These are phyloP conservation scores for Aphanocladium album DNA, from an alignment of 2,329 filamentous ascomycete species.

Conservation along the genomic window DNA sequence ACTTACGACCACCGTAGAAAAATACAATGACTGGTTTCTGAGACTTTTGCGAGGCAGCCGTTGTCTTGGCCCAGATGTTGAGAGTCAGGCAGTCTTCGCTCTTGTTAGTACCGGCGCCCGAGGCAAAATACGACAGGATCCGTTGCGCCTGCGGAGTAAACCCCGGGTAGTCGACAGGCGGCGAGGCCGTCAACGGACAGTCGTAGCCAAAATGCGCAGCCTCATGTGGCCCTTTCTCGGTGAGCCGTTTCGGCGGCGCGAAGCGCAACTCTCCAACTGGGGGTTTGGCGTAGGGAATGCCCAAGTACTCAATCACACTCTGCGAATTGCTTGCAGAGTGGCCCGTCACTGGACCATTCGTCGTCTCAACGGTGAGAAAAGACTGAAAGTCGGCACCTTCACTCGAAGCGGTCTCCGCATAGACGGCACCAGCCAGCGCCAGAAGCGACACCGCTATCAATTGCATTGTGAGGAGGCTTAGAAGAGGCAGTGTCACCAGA, in stretches of 20 bases:
- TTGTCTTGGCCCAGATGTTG: constrained; percentile 35
- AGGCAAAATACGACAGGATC: constrained; percentile 20
- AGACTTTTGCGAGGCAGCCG: constrained; percentile 28
- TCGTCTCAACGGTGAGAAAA: constrained; percentile 24
- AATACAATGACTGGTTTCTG: constrained; percentile 36
- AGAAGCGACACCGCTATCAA: not conserved
- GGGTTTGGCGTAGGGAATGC: constrained; percentile 36
- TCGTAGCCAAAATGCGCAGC: constrained; percentile 25
- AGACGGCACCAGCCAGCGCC: not conserved
- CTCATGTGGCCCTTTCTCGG: constrained; percentile 14
- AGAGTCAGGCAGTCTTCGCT: constrained; percentile 35
- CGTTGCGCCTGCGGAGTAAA: constrained; percentile 27
- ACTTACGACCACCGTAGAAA: constrained; percentile 32
- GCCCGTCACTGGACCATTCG: constrained; percentile 30
- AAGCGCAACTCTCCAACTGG: constrained; percentile 34
- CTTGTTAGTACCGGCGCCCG: constrained; percentile 20
- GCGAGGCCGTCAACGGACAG: constrained; percentile 22
- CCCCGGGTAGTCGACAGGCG: constrained; percentile 21
- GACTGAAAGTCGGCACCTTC: not conserved
- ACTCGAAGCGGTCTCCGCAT: not conserved
- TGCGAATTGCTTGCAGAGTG: constrained; percentile 25
- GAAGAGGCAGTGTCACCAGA: not conserved
- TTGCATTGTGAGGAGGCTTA: not conserved
- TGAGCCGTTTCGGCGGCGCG: constrained; percentile 26
- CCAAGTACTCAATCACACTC: constrained; percentile 33